Base-by-base conservation (phyloP, 805 yeast genomes). In the Zygosaccharomyces siamensis region DNA sequence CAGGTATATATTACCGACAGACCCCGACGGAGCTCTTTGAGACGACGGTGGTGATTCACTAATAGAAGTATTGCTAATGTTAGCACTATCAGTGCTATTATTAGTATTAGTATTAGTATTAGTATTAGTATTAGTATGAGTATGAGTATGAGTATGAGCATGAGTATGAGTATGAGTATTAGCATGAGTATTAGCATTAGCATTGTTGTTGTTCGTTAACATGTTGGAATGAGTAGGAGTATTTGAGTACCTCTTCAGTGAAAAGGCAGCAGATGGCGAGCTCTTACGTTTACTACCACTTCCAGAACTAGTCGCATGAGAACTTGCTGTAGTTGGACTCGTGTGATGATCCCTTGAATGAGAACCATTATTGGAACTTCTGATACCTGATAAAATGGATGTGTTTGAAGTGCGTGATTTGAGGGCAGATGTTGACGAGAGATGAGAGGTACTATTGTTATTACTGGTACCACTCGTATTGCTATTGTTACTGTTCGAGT, bases 251-350 rank as follows among this genome's bases (percentile, higher is more conserved):
- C 46, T 41, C 28, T 45, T 51, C 27, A 48, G 21, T 2, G 54
- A 48, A 40, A 51, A 43, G 11, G 49, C 44, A 4, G 54, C 46
- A 7, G 44, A 41, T 16, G 44, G 44, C 7, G 54, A 51, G 31
- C 54, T 51, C 45, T 42, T 47, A 10, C 54, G 51, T 35, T 45
- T 51, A 23, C 35, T 33, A 18, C 33, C 27, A 20, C 41, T 42
- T 27, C 38, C 39, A 6, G 49, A 39, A 16, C 38, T 38, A 3
- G 47, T 41, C 4, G 36, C 21, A 18, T 41, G 44, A 10, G 33
- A 31, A 20, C 44, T 31, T 14, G 44, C 39, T 12, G 48, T 26
- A 31, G 43, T 45, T 39, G 48, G 43, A 18, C 44, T 41, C 2
- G 44, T 41, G 24, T 41, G 44, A 18, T 41, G 36, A 33, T 41